Evolutionary conservation across 179 eudicot genomes (phyloP).

Genomic region (Actinidia chinensis): DNA sequence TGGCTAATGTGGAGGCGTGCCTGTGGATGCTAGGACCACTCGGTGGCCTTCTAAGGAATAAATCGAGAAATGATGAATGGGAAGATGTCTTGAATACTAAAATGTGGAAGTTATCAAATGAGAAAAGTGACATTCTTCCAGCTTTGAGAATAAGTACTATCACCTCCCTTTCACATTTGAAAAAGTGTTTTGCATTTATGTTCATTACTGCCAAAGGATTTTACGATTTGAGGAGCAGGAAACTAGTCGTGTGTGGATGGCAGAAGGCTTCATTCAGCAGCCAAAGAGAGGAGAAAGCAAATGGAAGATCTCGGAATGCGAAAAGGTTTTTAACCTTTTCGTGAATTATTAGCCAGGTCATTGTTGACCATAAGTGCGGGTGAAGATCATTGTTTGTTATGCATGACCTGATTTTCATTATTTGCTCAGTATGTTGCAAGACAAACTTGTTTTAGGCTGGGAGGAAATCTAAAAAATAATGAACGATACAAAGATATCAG

Average conservation of each 20-base stretch:
- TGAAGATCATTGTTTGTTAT: no score
- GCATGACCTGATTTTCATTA: conserved; percentile 25
- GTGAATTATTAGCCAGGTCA: no score
- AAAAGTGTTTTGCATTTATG: background rate
- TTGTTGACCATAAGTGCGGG: no score
- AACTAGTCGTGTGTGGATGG: no score
- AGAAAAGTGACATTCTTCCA: conserved; percentile 11
- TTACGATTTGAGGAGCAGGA: no score
- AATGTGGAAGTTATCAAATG: conserved; percentile 16
- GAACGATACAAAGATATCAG: background rate
- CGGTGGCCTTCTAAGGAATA: conserved; percentile 25
- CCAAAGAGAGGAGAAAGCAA: no score
- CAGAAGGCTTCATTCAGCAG: no score
- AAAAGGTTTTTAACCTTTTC: no score
- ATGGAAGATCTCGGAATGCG: no score
- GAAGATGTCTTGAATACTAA: conserved; percentile 1
- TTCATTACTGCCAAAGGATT: no score
- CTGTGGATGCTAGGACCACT: no score
- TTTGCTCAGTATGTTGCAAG: conserved; percentile 19
- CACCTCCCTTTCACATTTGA: background rate
- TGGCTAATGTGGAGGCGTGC: conserved; percentile 25
- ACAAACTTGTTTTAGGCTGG: background rate
- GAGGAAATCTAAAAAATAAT: background rate
- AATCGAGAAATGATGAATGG: conserved; percentile 13
- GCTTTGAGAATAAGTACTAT: conserved; percentile 21